These are phyloP conservation scores for Lupinus albus DNA, from an alignment of 306 rosid species.

Conservation along the genomic window DNA sequence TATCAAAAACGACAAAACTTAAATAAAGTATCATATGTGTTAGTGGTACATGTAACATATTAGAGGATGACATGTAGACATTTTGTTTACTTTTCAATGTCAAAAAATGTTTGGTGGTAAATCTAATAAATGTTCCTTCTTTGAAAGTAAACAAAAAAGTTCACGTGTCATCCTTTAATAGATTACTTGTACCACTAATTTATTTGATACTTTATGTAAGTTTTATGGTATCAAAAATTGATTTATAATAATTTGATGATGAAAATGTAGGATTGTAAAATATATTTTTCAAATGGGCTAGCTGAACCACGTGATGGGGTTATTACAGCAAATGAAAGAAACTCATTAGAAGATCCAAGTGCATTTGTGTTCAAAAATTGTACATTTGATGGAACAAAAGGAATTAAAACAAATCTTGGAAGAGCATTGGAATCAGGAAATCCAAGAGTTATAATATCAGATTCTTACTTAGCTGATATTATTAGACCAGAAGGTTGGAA, in stretches of 20 bases:
- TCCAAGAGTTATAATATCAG: conserved; percentile 50
- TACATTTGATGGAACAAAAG: conserved; percentile 38
- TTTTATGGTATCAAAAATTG: too few relatives aligned
- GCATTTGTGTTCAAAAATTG: conserved; percentile 56
- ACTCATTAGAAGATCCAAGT: conserved; percentile 1
- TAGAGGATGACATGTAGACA: too few relatives aligned
- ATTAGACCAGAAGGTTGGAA: conserved; percentile 49
- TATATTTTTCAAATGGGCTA: conserved; percentile 17
- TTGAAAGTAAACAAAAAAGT: too few relatives aligned
- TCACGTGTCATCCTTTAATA: too few relatives aligned
- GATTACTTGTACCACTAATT: too few relatives aligned
- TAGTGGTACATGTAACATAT: too few relatives aligned
- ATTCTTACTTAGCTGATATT: conserved; percentile 36
- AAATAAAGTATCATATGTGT: too few relatives aligned
- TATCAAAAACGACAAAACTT: too few relatives aligned
- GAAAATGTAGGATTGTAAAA: conserved; percentile 38
- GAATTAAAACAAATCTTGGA: conserved; percentile 43
- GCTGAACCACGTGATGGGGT: conserved; percentile 2
- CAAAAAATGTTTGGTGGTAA: too few relatives aligned
- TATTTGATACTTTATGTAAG: too few relatives aligned
- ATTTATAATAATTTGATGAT: neutral
- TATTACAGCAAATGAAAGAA: conserved; percentile 47
- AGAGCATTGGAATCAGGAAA: conserved; percentile 36
- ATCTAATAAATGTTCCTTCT: too few relatives aligned
- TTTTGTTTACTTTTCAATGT: too few relatives aligned